Percentiles rank a stretch among this genome's conserved stretches.
Conservation (phyloP, 2,329 filamentous ascomycete genomes). For the Aspergillus sp. region DNA sequence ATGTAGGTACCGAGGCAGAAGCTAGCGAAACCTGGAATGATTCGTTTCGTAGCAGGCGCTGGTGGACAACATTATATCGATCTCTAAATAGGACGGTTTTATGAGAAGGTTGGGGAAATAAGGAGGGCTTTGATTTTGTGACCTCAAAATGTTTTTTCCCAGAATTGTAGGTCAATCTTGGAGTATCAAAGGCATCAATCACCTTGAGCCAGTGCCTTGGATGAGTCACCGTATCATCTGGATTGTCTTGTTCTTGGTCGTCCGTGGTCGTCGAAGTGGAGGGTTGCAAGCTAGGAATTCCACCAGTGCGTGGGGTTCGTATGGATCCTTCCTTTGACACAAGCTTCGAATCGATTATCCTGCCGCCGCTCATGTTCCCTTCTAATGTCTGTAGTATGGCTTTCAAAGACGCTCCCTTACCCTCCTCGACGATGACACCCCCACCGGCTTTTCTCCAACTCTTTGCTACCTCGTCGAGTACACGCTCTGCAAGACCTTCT, state of each 20-base stretch:
- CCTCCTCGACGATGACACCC: constrained; percentile 86
- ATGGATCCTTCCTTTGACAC: constrained; percentile 21
- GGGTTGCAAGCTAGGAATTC: constrained; percentile 44
- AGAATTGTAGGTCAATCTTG: constrained; percentile 51
- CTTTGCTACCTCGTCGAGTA: constrained; percentile 87
- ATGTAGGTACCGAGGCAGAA: constrained; percentile 53
- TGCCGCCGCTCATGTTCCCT: constrained; percentile 85
- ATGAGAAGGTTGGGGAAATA: constrained; percentile 74
- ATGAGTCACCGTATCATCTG: constrained; percentile 64
- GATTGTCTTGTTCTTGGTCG: constrained; percentile 53
- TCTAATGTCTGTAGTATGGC: constrained; percentile 81
- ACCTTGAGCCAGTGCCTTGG: constrained; percentile 81
- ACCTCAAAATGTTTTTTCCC: constrained; percentile 88
- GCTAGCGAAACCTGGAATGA: constrained; percentile 84
- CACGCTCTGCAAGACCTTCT: constrained; percentile 86
- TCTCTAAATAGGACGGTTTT: constrained; percentile 87
- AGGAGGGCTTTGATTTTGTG: constrained; percentile 62
- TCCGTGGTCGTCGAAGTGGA: constrained; percentile 29
- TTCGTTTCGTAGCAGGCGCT: constrained; percentile 88
- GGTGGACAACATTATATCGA: constrained; percentile 87
- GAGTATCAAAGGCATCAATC: constrained; percentile 81
- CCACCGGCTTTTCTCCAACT: constrained; percentile 89
- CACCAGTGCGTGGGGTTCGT: constrained; percentile 44
- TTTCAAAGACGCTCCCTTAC: constrained; percentile 65
- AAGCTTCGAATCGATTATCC: constrained; percentile 50